Evolutionary conservation across 768 basidiomycete species (phyloP), one percentile per base, ranked within the genome.

Genomic region (Russula olivacea): DNA sequence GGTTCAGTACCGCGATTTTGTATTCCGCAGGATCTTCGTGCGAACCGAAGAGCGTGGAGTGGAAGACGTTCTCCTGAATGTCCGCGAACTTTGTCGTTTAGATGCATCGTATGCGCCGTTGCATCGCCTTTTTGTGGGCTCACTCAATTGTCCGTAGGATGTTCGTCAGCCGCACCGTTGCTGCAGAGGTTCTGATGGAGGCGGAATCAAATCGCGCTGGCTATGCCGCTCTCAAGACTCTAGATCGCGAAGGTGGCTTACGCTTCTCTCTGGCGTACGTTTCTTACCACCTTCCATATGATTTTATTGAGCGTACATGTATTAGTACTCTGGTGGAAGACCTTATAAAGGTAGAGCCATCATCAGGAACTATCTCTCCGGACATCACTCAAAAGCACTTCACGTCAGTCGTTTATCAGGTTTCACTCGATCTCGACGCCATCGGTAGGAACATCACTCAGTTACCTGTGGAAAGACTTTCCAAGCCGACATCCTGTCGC

Each of bases 21-120:
- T 91, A n/a, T 90, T 91, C 71, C 86, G 89, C 52, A 89, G 89
- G 72, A 90, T 91, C 83, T 91, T 91, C 66, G 87, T 89, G 72
- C 82, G 83, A 65, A 78, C 79, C 23, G 79, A 78, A 61, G 85
- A 84, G 19, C 77, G 78, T 28, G 78, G 80, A 47, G 76, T 81
- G 14, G 80, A 84, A 41, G 87, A 88, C 56, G 87, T 91, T 56
- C 78, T 83, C 14, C 75, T 78, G 19, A 89, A 89, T 69, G 86
- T 90, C 36, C 81, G 83, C 68, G 88, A 88, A 69, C 74, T 91
- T 41, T 86, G 85, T 68, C 81, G 82, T 60, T 77, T 91, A 45
- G 89, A 91, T 72, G 70, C 81, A 45, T 81, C 80, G 89, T 91
- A 73, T 68, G 79, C 7, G 69, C 28, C 41, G 5, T 57, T 9